Evolutionary conservation across 1,139 yeast species (phyloP), one percentile per base, ranked within the genome.

Genomic region (Suhomyces yuchorum): DNA sequence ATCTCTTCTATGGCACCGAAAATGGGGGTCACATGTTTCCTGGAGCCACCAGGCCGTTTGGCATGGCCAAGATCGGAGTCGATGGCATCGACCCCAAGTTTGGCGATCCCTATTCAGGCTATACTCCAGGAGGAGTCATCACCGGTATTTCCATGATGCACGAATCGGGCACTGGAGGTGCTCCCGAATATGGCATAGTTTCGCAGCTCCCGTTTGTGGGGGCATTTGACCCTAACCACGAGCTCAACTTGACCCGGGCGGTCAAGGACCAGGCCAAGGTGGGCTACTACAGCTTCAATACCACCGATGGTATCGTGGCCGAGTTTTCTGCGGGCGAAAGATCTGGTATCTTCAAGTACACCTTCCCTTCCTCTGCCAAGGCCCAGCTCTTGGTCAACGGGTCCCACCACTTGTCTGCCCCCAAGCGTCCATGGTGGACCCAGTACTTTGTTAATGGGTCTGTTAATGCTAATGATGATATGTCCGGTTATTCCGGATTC

Each of bases 11-110:
- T 9, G 28, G 28, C 3, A 24, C 28, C 12, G 28, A 24, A 24
- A 58, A 53, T 28, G 71, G 71, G 4, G 76, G 76, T 1, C 65
- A 70, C 53, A 66, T 64, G 51, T 70, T 71, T 52, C 74, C 75
- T 0, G 76, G 76, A 3, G 57, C 70, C 3, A 51, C 71, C 4
- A 50, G 71, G 22, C 76, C 77, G 2, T 71, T 68, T 57, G 73
- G 74, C 6, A 68, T 71, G 73, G 70, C 66, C 14, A 71, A 70
- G 51, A 55, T 70, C 52, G 76, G 76, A 8, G 60, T 70, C 15
- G 76, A 71, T 52, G 66, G 59, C 1, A 48, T 59, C n/a, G 62
- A 56, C 36, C 35, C 60, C 8, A 43, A 51, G 8, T 30, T 49
- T 24, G 28, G 28, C 12, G 28, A 24, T 11, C 12, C 28, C 11